Evolutionary conservation across 306 rosid species (phyloP), one percentile per base, ranked within the genome.

Genomic region (Leucaena leucocephala): DNA sequence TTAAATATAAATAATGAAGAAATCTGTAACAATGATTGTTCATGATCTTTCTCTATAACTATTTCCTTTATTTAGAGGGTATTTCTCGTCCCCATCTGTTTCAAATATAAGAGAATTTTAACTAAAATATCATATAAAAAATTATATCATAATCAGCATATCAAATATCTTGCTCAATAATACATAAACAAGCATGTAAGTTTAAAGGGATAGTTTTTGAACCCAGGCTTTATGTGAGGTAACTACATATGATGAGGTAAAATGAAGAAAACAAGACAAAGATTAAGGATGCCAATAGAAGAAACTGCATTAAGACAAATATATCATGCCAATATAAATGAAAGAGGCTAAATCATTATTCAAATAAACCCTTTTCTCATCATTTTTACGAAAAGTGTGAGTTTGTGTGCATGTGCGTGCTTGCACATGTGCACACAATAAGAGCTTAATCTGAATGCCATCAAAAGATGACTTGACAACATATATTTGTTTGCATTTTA

Each of bases 131-230:
- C n/a, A n/a, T n/a, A n/a, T n/a, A n/a, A n/a, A n/a, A n/a, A n/a
- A n/a, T n/a, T n/a, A n/a, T n/a, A n/a, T n/a, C n/a, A 85, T 75
- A 75, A 54, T 49, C 70, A 39, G 71, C 19, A 42, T 46, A 38
- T 57, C 74, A 74, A 71, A 78, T 27, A 27, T 73, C 73, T 84
- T 92, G 92, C 98, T 90, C 89, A 66, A 94, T 92, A 75, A 94
- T 90, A 94, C 87, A 82, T 94, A 94, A 42, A 94, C 97, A 85
- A 94, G 98, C 97, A 94, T 94, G 79, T 94, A 94, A 2, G 97
- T 82, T 94, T 94, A 75, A 92, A 89, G 69, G 97, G 93, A 64
- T 94, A 82, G 75, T 90, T 89, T 82, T 94, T 90, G 82, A 92
- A 90, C 54, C 97, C 97, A 73, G 97, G 98, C 80, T 90, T 94